These are phyloP conservation scores for Ascochyta fabae DNA, from an alignment of 2,329 filamentous ascomycete species.

Conservation along the genomic window DNA sequence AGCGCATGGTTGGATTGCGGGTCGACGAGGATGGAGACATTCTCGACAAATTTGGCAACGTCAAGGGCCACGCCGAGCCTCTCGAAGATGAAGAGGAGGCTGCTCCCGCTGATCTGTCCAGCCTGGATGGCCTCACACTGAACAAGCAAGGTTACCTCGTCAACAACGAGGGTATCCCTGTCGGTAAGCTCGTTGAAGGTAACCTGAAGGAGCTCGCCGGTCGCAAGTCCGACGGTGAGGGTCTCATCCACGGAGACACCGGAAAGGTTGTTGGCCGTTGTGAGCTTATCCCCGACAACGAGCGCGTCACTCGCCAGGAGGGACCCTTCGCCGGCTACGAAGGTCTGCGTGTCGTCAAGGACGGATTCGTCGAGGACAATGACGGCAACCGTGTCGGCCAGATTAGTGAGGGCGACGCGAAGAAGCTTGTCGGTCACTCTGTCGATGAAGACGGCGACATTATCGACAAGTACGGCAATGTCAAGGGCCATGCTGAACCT, in stretches of 20 bases:
- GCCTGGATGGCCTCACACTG: constrained; percentile 60
- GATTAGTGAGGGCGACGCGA: constrained; percentile 72
- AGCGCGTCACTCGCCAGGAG: constrained; percentile 64
- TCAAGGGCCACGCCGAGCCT: constrained; percentile 66
- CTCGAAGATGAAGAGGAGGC: constrained; percentile 56
- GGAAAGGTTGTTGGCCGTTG: constrained; percentile 64
- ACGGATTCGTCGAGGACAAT: constrained; percentile 76
- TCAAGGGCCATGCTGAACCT: constrained; percentile 65
- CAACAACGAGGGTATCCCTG: constrained; percentile 59
- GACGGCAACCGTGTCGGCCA: constrained; percentile 79
- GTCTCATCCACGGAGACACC: constrained; percentile 62
- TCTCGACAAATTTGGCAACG: constrained; percentile 66
- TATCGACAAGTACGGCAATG: constrained; percentile 74
- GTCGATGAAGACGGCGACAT: constrained; percentile 87
- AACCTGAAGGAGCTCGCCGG: constrained; percentile 63
- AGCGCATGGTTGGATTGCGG: constrained; percentile 64
- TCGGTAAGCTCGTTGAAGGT: constrained; percentile 63
- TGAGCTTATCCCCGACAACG: constrained; percentile 63
- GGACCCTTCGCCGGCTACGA: constrained; percentile 72
- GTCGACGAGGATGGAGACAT: constrained; percentile 70
- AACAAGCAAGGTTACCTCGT: constrained; percentile 68
- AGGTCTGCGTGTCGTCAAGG: constrained; percentile 70
- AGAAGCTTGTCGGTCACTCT: constrained; percentile 72
- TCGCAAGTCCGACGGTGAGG: constrained; percentile 62
- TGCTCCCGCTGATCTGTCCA: constrained; percentile 56